phyloP scores from a whole-genome alignment of 305 asterid species.

The Rubia tinctorum region DNA sequence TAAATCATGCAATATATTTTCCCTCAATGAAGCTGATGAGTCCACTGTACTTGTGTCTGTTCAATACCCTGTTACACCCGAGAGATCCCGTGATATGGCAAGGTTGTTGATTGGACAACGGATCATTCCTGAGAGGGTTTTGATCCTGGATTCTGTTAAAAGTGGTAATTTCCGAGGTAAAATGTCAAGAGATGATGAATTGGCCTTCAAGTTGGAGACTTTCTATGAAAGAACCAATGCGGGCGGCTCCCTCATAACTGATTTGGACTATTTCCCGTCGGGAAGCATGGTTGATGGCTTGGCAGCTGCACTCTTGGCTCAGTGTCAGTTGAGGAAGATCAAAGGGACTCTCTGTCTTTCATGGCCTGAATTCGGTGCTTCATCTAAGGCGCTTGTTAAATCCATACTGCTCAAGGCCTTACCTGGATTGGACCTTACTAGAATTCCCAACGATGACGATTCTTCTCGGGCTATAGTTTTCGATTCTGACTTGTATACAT shows the following conservation, averaged over 20 bases:
- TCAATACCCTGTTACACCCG: constrained; percentile 68
- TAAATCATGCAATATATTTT: constrained; percentile 81
- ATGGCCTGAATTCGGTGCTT: constrained; percentile 80
- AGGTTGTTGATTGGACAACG: constrained; percentile 66
- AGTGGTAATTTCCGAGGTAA: constrained; percentile 74
- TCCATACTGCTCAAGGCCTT: constrained; percentile 55
- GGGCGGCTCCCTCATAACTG: constrained; percentile 39
- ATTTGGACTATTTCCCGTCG: constrained; percentile 71
- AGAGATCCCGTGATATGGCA: constrained; percentile 77
- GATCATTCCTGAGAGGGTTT: constrained; percentile 62
- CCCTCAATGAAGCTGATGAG: constrained; percentile 47
- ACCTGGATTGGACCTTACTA: constrained; percentile 37
- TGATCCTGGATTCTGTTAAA: constrained; percentile 73
- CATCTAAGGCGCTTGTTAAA: constrained; percentile 53
- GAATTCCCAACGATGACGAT: constrained; percentile 36
- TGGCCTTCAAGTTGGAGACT: constrained; percentile 79
- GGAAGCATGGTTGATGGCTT: constrained; percentile 94
- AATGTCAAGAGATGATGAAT: constrained; percentile 69
- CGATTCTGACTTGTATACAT: constrained; percentile 82
- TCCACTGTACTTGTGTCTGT: constrained; percentile 52
- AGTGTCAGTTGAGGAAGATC: constrained; percentile 69
- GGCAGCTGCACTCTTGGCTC: constrained; percentile 76
- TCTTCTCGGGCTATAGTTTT: constrained; percentile 51
- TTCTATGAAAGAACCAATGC: constrained; percentile 45
- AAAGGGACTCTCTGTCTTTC: constrained; percentile 69